A percentile compares a stretch with the other conserved stretches of the same genome.
These are phyloP conservation scores for Phialocephala sp. DNA, from an alignment of 2,329 filamentous ascomycete species.

Conservation along the genomic window DNA sequence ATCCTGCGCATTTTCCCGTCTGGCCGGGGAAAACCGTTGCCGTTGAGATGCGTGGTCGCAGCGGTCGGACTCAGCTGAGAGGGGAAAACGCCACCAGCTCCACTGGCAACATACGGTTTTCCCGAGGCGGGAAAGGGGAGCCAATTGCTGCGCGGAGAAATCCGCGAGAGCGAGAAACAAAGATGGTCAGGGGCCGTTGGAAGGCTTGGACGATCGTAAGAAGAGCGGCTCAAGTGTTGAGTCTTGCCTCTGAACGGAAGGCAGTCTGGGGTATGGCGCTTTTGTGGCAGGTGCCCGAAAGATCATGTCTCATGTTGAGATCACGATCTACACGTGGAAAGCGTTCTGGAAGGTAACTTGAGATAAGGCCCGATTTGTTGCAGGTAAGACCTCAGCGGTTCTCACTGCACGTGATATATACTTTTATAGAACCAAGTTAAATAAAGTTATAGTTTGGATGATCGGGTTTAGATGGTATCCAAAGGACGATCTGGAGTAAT, in stretches of 20 bases:
- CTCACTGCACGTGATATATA: neutral
- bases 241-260: neutral
- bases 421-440: neutral
- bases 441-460: neutral
- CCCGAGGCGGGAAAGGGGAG: neutral
- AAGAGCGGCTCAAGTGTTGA: conserved; percentile 2
- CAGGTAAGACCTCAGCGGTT: neutral
- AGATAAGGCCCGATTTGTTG: neutral
- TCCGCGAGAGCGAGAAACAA: neutral
- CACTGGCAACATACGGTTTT: neutral
- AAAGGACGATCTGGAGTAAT: neutral
- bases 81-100: neutral
- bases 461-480: neutral
- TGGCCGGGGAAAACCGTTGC: neutral
- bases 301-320: conserved; percentile 1
- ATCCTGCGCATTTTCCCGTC: conserved; percentile 3
- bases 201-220: neutral
- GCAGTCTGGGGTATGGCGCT: neutral
- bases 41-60: neutral
- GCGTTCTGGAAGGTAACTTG: neutral
- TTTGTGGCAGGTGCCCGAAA: neutral
- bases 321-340: neutral
- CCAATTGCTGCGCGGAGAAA: neutral
- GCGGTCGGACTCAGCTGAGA: conserved; percentile 3
- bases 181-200: neutral